phyloP scores from a whole-genome alignment of 106 monocot genomes.

The Vanilla planifolia region DNA sequence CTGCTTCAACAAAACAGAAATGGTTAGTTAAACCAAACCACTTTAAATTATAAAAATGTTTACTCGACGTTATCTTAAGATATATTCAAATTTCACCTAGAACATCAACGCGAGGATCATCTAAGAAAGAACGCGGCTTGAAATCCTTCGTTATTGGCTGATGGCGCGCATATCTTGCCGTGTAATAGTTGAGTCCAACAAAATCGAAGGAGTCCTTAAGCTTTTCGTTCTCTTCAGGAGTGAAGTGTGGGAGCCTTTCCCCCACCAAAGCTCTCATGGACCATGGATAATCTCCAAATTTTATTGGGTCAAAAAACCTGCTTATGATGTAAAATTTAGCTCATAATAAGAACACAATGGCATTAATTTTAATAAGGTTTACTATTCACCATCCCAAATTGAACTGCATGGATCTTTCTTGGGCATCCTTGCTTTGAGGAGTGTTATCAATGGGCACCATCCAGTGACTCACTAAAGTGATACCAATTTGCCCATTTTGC shows the following conservation, averaged over 20 bases:
- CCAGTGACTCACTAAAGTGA: conserved; percentile 7
- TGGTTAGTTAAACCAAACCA: no score
- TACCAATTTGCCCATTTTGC: conserved; percentile 27
- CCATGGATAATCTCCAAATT: conserved; percentile 47
- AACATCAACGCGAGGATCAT: no score
- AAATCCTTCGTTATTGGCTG: background rate
- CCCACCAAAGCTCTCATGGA: conserved; percentile 46
- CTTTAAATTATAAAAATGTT: no score
- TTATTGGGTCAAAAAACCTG: conserved; percentile 69
- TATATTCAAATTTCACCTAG: no score
- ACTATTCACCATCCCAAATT: conserved; percentile 12
- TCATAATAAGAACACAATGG: no score
- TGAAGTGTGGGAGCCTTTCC: conserved; percentile 45
- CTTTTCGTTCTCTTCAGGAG: conserved; percentile 33
- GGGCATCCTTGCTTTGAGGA: background rate
- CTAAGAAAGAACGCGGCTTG: no score
- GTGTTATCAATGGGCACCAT: background rate
- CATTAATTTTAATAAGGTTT: no score
- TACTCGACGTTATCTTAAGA: no score
- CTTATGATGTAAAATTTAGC: no score
- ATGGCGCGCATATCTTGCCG: conserved; percentile 25
- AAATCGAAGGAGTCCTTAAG: conserved; percentile 57
- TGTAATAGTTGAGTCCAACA: conserved; percentile 68
- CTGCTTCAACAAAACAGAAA: background rate
- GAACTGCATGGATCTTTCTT: background rate